A percentile compares a stretch with the other conserved stretches of the same genome.
phyloP scores from a whole-genome alignment of 768 basidiomycete species.

The Rhodosporidiobolus sp. region DNA sequence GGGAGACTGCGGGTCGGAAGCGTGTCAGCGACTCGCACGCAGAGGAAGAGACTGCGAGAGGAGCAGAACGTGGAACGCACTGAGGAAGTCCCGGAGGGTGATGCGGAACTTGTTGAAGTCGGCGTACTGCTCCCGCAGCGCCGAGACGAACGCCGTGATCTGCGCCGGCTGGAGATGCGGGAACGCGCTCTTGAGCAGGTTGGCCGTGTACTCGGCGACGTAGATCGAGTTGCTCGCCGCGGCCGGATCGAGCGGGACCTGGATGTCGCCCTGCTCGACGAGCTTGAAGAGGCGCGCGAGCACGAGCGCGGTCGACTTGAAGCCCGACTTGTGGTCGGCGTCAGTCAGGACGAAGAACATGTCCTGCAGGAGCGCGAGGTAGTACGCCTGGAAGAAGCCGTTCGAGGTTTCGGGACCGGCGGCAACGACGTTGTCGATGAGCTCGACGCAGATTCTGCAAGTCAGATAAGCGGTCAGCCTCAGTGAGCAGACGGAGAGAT shows the following conservation, averaged over 20 bases:
- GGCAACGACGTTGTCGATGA: constrained; percentile 87
- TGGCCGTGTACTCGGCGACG: constrained; percentile 79
- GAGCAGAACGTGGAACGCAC: constrained; percentile 9
- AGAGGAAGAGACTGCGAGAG: not conserved
- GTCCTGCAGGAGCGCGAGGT: constrained; percentile 87
- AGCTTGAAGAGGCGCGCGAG: constrained; percentile 90
- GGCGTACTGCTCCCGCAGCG: constrained; percentile 50
- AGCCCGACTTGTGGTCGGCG: constrained; percentile 88
- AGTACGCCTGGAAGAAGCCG: constrained; percentile 94
- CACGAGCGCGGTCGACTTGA: constrained; percentile 67
- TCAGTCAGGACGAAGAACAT: constrained; percentile 97
- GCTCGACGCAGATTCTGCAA: constrained; percentile 75
- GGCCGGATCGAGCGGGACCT: constrained; percentile 75
- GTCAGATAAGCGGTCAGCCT: not conserved
- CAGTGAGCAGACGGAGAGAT: not conserved
- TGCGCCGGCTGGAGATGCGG: constrained; percentile 75
- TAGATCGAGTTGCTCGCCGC: constrained; percentile 69
- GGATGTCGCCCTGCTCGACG: constrained; percentile 74
- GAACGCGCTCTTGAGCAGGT: constrained; percentile 82
- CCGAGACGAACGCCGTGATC: constrained; percentile 51
- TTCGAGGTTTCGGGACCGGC: constrained; percentile 76
- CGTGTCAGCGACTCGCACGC: not conserved
- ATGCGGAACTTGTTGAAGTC: constrained; percentile 65
- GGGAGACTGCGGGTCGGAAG: constrained; percentile 56
- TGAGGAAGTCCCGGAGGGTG: constrained; percentile 91